Base-by-base conservation (phyloP, 2,329 filamentous ascomycete genomes). In the Paraphoma sp. region DNA sequence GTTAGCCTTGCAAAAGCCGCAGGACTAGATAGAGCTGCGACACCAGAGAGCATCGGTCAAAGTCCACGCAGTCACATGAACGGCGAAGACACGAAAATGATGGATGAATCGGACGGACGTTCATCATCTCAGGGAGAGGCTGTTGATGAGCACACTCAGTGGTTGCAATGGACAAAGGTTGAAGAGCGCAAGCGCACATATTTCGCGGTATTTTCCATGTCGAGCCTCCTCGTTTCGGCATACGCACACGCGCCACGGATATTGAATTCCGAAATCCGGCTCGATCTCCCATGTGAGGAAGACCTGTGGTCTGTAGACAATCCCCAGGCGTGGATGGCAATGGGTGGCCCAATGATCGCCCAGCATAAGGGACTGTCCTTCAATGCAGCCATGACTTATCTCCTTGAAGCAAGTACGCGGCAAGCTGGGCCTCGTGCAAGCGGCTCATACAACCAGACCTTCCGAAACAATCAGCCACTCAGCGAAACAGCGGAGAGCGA, bases 151-250 rank as follows among this genome's bases (percentile, higher is more conserved):
- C 86, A 90, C 52, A 79, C 82, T n/a, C 89, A 92, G 66, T 99
- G 94, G 94, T 80, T 95, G 28, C 86, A 86, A 56, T 99, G 95
- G 95, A 96, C 95, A 77, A 83, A 85, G 0, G 83, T 86, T 53
- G 94, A 99, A 76, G 94, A 97, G 78, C 89, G 93, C 48, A 98
- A 97, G 79, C 89, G 94, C 53, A 97, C 94, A 0, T 86, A 97
- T 30, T 98, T 93, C 73, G 88, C 90, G 45, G 90, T 98, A 55
- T 98, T 97, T 77, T 89, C 92, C 56, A 83, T 98, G 48, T 97
- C 94, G 3, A 97, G 94, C 75, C 83, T 98, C 44, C 82, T 97
- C 12, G 93, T 97, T 14, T 92, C 92, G 3, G 92, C 93, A 2
- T 97, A 97, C 80, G 97, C 97, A 74, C 92, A 97, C 73, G 87